These are phyloP conservation scores for Coleophoma cylindrospora DNA, from an alignment of 2,329 filamentous ascomycete species.

Conservation along the genomic window DNA sequence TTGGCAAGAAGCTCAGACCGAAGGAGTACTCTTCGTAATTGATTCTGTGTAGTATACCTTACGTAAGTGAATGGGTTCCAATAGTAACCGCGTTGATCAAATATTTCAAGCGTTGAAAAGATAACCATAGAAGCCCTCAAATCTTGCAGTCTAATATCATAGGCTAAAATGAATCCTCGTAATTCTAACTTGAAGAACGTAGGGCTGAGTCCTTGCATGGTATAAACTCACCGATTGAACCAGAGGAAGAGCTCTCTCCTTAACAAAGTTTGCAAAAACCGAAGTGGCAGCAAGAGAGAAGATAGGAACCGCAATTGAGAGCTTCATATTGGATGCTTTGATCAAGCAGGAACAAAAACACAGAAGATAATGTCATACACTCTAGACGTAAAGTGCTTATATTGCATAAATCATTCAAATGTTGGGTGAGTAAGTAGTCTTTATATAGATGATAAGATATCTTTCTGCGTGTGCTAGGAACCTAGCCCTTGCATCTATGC, in stretches of 20 bases:
- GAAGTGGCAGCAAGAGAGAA: background rate
- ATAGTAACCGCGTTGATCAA: too few relatives aligned
- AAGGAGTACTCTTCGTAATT: slow-evolving; percentile 3
- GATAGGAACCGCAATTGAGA: background rate
- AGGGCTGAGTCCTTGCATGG: too few relatives aligned
- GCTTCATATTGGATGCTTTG: background rate
- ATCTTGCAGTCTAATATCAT: too few relatives aligned
- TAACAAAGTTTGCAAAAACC: background rate
- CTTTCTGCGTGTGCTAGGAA: background rate
- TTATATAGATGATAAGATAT: too few relatives aligned
- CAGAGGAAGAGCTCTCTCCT: background rate
- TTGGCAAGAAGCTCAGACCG: slow-evolving; percentile 31
- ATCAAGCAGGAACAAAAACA: background rate
- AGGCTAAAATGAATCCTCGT: too few relatives aligned
- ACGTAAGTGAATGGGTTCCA: background rate
- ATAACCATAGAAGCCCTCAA: too few relatives aligned
- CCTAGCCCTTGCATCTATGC: background rate
- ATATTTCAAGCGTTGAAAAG: too few relatives aligned
- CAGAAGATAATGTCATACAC: background rate
- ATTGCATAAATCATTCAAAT: background rate
- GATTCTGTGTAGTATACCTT: background rate
- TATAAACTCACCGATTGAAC: background rate
- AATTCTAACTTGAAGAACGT: too few relatives aligned
- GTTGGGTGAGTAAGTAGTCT: background rate
- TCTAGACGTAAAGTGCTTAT: background rate